These are phyloP conservation scores for Colletotrichum caudatum DNA, from an alignment of 2,329 filamentous ascomycete species.

Conservation along the genomic window DNA sequence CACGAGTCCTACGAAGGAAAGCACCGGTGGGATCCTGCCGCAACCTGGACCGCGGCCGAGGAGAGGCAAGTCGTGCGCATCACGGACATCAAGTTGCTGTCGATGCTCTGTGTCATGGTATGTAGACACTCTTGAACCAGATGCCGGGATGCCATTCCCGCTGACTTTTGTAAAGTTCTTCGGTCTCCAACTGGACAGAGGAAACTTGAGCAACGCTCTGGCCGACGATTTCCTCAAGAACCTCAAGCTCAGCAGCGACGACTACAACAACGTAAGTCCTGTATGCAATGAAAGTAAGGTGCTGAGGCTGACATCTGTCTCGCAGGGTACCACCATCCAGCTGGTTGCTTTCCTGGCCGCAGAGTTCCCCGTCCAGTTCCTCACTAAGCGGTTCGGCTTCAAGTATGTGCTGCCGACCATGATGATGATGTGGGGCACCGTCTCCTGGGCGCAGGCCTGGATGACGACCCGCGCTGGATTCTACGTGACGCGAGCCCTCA, in stretches of 20 bases:
- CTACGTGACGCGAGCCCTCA: slow-evolving; percentile 53
- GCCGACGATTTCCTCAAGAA: slow-evolving; percentile 72
- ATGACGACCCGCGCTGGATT: slow-evolving; percentile 55
- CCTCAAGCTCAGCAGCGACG: slow-evolving; percentile 59
- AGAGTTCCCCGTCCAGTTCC: slow-evolving; percentile 71
- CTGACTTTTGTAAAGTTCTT: slow-evolving; percentile 60
- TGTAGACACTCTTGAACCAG: slow-evolving; percentile 49
- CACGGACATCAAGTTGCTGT: slow-evolving; percentile 63
- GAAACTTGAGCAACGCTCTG: slow-evolving; percentile 72
- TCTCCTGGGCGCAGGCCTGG: slow-evolving; percentile 46
- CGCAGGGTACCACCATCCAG: slow-evolving; percentile 65
- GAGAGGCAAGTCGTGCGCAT: slow-evolving; percentile 65
- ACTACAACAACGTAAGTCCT: slow-evolving; percentile 64
- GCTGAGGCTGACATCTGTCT: slow-evolving; percentile 8
- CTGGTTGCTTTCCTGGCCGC: slow-evolving; percentile 66
- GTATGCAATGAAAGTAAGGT: no score
- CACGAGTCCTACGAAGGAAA: slow-evolving; percentile 68
- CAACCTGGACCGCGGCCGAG: slow-evolving; percentile 67
- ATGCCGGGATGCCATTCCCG: background rate
- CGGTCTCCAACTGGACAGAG: slow-evolving; percentile 72
- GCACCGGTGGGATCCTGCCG: slow-evolving; percentile 69
- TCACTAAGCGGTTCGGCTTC: slow-evolving; percentile 64
- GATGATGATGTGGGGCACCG: slow-evolving; percentile 44
- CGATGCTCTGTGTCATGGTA: slow-evolving; percentile 50
- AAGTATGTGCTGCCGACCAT: slow-evolving; percentile 50